These are phyloP conservation scores for Prunus kanzakura DNA, from an alignment of 306 rosid species.

Conservation along the genomic window DNA sequence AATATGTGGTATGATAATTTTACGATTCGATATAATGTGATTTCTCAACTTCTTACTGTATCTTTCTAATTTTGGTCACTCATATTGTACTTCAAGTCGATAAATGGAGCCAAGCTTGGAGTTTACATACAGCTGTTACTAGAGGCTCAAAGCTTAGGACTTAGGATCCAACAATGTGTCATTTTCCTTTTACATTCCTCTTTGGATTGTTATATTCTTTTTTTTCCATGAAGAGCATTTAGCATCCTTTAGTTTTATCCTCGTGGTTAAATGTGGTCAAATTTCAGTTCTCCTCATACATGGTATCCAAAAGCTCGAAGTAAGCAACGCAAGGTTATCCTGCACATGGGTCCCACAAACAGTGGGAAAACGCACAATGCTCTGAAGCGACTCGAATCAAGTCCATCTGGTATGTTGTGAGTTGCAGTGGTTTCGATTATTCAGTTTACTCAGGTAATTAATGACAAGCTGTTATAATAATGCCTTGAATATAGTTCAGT, in stretches of 20 bases:
- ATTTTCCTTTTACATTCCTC: neutral
- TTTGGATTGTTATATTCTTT: neutral
- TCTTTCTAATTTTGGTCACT: neutral
- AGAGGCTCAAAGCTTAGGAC: neutral
- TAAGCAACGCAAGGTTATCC: conserved; percentile 70
- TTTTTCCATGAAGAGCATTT: neutral
- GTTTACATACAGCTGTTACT: neutral
- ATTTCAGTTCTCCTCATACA: conserved; percentile 74
- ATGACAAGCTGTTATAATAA: conserved; percentile 10
- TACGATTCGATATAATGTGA: neutral
- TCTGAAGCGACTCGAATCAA: conserved; percentile 69
- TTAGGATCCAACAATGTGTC: neutral
- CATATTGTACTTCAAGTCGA: neutral
- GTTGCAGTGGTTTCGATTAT: neutral
- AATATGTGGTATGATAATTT: neutral
- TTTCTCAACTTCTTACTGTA: neutral
- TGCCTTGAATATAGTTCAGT: neutral
- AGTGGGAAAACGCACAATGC: conserved; percentile 95
- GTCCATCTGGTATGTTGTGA: conserved; percentile 71
- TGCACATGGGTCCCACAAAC: conserved; percentile 97
- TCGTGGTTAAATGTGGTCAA: neutral
- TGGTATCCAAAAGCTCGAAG: conserved; percentile 90
- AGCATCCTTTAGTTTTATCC: neutral
- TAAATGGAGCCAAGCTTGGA: neutral
- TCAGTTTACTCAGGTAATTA: conserved; percentile 5